Conservation (phyloP, 2,329 filamentous ascomycete species). For the Eutypa lata region DNA sequence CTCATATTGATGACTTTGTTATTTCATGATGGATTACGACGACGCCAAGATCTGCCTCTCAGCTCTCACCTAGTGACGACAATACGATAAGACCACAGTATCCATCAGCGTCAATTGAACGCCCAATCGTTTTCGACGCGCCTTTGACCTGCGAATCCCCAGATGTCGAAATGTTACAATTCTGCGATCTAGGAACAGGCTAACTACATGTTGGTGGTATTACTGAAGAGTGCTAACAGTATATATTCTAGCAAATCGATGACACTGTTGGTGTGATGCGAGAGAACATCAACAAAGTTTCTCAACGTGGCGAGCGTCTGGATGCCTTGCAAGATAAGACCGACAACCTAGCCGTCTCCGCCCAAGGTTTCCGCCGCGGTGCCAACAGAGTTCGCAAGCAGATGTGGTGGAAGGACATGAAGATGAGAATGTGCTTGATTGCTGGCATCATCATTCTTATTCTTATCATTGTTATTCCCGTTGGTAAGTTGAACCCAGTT, state of each 20-base stretch:
- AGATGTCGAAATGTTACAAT: neutral
- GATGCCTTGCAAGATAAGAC: constrained; percentile 48
- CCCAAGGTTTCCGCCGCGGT: constrained; percentile 91
- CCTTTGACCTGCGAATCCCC: neutral
- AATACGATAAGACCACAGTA: no score
- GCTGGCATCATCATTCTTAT: constrained; percentile 87
- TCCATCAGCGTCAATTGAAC: neutral
- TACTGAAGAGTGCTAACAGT: constrained; percentile 5
- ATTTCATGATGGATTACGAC: no score
- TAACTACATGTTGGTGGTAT: constrained; percentile 2
- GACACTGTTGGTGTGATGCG: constrained; percentile 93
- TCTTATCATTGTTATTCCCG: constrained; percentile 89
- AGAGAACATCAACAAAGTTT: constrained; percentile 96
- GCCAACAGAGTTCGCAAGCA: constrained; percentile 95
- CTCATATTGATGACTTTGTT: no score
- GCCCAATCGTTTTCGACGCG: neutral
- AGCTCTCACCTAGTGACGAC: no score
- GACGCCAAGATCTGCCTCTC: no score
- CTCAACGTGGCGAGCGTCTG: constrained; percentile 68
- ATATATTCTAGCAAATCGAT: constrained; percentile 78
- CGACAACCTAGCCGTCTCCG: constrained; percentile 87
- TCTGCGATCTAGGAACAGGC: constrained; percentile 4
- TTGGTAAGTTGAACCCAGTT: constrained; percentile 58
- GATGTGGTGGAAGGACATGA: constrained; percentile 99
- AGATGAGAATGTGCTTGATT: constrained; percentile 98